Evolutionary conservation across 208 protist species (phyloP).

Genomic region (Acanthamoeba rhysodes): DNA sequence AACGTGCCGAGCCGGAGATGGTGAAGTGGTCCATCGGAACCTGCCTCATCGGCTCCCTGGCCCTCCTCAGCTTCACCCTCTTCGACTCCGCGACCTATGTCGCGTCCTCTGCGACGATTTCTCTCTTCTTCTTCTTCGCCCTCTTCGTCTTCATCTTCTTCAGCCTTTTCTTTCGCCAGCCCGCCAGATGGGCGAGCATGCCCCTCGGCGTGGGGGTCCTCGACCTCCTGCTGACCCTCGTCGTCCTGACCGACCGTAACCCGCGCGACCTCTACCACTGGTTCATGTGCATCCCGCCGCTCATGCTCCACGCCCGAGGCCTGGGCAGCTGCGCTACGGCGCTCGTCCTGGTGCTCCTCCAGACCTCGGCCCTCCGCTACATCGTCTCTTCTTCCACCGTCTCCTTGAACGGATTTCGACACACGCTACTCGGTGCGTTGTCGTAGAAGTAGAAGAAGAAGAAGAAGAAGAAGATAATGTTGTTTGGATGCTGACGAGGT

Average conservation of each 20-base stretch:
- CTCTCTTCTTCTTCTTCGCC: neutral
- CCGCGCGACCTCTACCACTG: conserved; percentile 5
- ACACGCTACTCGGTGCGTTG: neutral
- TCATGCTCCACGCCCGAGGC: neutral
- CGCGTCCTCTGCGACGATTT: no score
- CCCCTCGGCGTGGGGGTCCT: neutral
- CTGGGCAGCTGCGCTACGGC: neutral
- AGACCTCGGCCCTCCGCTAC: neutral
- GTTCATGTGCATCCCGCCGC: neutral
- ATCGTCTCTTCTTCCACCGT: neutral
- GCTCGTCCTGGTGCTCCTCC: neutral
- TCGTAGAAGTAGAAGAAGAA: no score
- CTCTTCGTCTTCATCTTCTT: neutral
- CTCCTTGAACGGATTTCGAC: neutral
- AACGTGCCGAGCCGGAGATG: neutral
- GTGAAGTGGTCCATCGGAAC: neutral
- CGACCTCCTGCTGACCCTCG: neutral
- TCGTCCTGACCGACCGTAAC: neutral
- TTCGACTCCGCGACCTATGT: no score
- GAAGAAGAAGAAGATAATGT: no score
- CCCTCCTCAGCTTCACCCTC: neutral
- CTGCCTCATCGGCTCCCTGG: neutral
- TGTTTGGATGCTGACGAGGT: neutral
- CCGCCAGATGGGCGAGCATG: neutral
- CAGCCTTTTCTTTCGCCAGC: neutral